Evolutionary conservation across 2,329 filamentous ascomycete species (phyloP), one percentile per base, ranked within the genome.

Genomic region (Pseudocercospora fijiensis): DNA sequence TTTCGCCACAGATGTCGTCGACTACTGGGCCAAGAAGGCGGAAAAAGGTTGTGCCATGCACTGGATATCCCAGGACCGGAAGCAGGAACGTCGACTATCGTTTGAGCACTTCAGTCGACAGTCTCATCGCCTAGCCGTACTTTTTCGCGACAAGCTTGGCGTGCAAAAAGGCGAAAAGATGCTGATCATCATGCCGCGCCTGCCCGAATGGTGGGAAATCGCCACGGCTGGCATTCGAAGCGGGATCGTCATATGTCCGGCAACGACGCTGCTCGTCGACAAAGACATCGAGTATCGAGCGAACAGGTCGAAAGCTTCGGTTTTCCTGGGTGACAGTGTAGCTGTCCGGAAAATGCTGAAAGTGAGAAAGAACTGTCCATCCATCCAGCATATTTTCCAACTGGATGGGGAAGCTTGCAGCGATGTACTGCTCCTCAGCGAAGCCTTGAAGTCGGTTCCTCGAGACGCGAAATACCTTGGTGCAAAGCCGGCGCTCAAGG

Each of bases 151-250:
- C 5, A 65, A 66, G n/a, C 68, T 78, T 6, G 73, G 75, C 9
- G 69, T 76, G 5, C 61, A 70, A 52, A 64, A 69, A 33, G 76
- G 77, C 18, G 76, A 79, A 56, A 75, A 71, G 41, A 68, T 76
- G 65, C 67, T 79, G 26, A 70, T 79, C 41, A 76, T 79, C 30
- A 69, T 77, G 43, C 75, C 76, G 4, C 67, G 77, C 6, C 59
- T 78, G 3, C 76, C 76, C 26, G 75, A 74, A 56, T 78, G 77
- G 69, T 79, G 77, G 78, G 77, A 79, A 63, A 74, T 79, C 22
- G 77, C 76, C 13, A 75, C 75, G 1, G 77, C 77, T 20, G 72
- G 72, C 33, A 65, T 79, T 13, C 71, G 77, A 16, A 70, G 69
- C 13, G 77, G 77, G 4, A 70, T 79, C 30, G 72, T 79, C 6